Evolutionary conservation across 352 stramenopile species (phyloP).

Genomic region (Phytophthora hybrid): DNA sequence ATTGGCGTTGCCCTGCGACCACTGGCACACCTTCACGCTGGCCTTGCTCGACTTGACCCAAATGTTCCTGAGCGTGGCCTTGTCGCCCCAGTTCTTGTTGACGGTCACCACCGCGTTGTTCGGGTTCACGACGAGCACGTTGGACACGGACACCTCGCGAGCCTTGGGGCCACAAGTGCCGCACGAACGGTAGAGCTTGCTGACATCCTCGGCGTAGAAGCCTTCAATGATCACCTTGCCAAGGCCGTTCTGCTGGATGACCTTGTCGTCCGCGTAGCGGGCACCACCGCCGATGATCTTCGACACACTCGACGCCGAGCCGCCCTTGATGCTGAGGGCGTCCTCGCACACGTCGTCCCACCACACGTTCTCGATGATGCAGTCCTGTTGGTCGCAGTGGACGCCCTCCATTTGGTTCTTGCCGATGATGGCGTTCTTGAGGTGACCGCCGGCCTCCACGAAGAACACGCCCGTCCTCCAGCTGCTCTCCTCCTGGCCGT

Average conservation of each 20-base stretch:
- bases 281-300: slow-evolving; percentile 41
- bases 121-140: slow-evolving; percentile 24
- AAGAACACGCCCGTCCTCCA: slow-evolving; percentile 11
- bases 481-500: slow-evolving; percentile 11
- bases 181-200: slow-evolving; percentile 6
- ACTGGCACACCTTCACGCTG: slow-evolving; percentile 20
- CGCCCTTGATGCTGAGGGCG: slow-evolving; percentile 31
- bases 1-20: slow-evolving; percentile 16
- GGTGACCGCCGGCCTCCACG: slow-evolving; percentile 12
- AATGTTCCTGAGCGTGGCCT: slow-evolving; percentile 25
- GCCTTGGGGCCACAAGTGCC: slow-evolving; percentile 1
- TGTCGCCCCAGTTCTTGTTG: slow-evolving; percentile 25
- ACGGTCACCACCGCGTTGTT: slow-evolving; percentile 22
- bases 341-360: slow-evolving; percentile 31
- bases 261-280: slow-evolving; percentile 47
- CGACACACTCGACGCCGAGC: slow-evolving; percentile 22
- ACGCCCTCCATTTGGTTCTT: slow-evolving; percentile 6
- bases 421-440: slow-evolving; percentile 2
- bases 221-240: slow-evolving; percentile 6
- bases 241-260: slow-evolving; percentile 16
- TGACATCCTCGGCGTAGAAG: slow-evolving; percentile 5
- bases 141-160: slow-evolving; percentile 35
- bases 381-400: slow-evolving; percentile 1
- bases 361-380: slow-evolving; percentile 1
- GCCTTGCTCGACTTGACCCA: slow-evolving; percentile 16